A percentile compares a stretch with the other conserved stretches of the same genome.
phyloP scores from a whole-genome alignment of 2,329 filamentous ascomycete genomes.

The Penicillium sp. region DNA sequence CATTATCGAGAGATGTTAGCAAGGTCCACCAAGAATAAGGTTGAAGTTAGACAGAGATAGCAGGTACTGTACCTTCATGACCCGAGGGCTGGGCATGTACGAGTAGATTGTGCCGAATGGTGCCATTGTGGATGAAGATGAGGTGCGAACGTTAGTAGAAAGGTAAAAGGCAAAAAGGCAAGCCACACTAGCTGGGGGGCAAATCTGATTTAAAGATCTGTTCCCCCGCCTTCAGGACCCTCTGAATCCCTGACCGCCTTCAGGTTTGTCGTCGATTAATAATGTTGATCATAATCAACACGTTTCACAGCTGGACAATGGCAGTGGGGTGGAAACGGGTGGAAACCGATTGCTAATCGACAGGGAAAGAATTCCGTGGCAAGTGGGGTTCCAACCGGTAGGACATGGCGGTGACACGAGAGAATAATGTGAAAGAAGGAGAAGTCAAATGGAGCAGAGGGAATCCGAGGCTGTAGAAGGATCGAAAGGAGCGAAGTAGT shows the following conservation, averaged over 20 bases:
- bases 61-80: constrained; percentile 29
- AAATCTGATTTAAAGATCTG: neutral
- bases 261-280: constrained; percentile 2
- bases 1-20: constrained; percentile 3
- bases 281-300: constrained; percentile 4
- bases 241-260: neutral
- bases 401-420: neutral
- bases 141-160: constrained; percentile 9
- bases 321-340: constrained; percentile 19
- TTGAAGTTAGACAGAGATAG: neutral
- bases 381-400: neutral
- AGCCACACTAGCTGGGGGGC: neutral
- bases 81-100: constrained; percentile 31
- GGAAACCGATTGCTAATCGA: constrained; percentile 26
- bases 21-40: neutral
- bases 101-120: constrained; percentile 34
- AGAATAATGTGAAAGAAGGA: neutral
- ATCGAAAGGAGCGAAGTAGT: neutral
- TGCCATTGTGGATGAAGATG: constrained; percentile 30
- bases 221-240: neutral
- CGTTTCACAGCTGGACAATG: neutral
- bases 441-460: neutral
- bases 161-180: neutral
- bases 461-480: neutral
- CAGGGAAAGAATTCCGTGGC: constrained; percentile 3